Conservation (phyloP, 805 yeast species). For the Lachancea sp. region DNA sequence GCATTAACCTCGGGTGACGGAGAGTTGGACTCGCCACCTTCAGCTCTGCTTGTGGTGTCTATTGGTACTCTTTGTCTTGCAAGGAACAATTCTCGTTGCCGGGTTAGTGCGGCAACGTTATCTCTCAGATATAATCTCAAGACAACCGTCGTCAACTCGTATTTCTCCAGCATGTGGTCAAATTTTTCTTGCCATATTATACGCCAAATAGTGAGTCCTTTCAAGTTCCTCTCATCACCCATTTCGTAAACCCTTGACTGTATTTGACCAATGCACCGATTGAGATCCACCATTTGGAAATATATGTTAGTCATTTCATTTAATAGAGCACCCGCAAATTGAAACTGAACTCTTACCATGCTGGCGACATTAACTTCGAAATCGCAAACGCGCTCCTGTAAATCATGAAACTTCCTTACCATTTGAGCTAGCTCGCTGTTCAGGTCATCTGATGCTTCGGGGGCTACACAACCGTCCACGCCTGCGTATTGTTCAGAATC, state of each 20-base stretch:
- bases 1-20: slow-evolving; percentile 1
- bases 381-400: slow-evolving; percentile 31
- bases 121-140: slow-evolving; percentile 30
- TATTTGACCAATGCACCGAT: slow-evolving; percentile 24
- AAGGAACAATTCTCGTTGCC: slow-evolving; percentile 30
- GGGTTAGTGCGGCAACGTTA: slow-evolving; percentile 29
- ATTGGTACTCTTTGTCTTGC: slow-evolving; percentile 22
- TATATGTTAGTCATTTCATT: slow-evolving; percentile 33
- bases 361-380: slow-evolving; percentile 35
- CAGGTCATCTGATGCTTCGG: slow-evolving; percentile 26
- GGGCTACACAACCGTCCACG: slow-evolving; percentile 24
- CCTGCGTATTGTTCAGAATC: slow-evolving; percentile 28
- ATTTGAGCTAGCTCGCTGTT: slow-evolving; percentile 31
- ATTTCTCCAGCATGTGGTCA: slow-evolving; percentile 24
- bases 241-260: slow-evolving; percentile 24
- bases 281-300: slow-evolving; percentile 29
- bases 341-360: slow-evolving; percentile 33
- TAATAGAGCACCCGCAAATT: slow-evolving; percentile 31
- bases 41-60: slow-evolving; percentile 5
- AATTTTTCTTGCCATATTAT: slow-evolving; percentile 25
- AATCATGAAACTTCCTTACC: slow-evolving; percentile 27
- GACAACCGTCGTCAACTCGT: slow-evolving; percentile 29
- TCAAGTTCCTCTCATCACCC: slow-evolving; percentile 17
- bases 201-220: slow-evolving; percentile 29
- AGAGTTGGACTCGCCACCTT: neutral